These are phyloP conservation scores for Pyropia yezoensis DNA, from an alignment of 23 red algal genomes.

Conservation along the genomic window DNA sequence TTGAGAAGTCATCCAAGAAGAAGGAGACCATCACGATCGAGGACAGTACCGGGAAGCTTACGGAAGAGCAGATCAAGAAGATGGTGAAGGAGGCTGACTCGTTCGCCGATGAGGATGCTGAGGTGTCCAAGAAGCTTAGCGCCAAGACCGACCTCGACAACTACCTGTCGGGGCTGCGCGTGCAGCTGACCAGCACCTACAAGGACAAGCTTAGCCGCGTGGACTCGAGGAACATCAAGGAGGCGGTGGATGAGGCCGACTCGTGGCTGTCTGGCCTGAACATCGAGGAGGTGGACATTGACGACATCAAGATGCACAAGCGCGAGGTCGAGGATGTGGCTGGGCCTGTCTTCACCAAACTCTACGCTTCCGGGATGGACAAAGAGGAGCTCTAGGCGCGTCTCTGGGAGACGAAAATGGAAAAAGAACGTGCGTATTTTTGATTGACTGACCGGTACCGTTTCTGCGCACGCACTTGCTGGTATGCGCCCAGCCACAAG, in stretches of 20 bases:
- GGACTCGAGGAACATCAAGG: constrained; percentile 10
- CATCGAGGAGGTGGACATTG: constrained; percentile 12
- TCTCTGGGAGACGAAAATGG: background rate
- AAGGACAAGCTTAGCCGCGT: constrained; percentile 25
- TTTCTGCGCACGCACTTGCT: no score
- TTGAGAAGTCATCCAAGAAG: constrained; percentile 79
- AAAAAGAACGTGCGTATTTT: no score
- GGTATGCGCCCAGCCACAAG: no score
- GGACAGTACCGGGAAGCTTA: constrained; percentile 75
- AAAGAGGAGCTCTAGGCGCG: background rate
- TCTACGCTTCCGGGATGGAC: background rate
- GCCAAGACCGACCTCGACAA: constrained; percentile 80
- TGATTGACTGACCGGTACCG: no score
- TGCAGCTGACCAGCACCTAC: constrained; percentile 24
- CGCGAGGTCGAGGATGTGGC: constrained; percentile 29
- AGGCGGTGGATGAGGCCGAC: constrained; percentile 14
- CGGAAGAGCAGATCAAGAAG: constrained; percentile 77
- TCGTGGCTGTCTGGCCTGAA: constrained; percentile 28
- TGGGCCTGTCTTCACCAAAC: constrained; percentile 14
- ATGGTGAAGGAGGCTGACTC: constrained; percentile 94
- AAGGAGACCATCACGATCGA: constrained; percentile 81
- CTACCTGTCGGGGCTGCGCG: constrained; percentile 63
- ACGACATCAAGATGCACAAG: constrained; percentile 13
- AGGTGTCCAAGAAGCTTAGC: constrained; percentile 51
- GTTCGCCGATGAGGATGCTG: constrained; percentile 78